Evolutionary conservation across 2,329 filamentous ascomycete genomes (phyloP), one percentile per base, ranked within the genome.

Genomic region (Alternaria brassicae): DNA sequence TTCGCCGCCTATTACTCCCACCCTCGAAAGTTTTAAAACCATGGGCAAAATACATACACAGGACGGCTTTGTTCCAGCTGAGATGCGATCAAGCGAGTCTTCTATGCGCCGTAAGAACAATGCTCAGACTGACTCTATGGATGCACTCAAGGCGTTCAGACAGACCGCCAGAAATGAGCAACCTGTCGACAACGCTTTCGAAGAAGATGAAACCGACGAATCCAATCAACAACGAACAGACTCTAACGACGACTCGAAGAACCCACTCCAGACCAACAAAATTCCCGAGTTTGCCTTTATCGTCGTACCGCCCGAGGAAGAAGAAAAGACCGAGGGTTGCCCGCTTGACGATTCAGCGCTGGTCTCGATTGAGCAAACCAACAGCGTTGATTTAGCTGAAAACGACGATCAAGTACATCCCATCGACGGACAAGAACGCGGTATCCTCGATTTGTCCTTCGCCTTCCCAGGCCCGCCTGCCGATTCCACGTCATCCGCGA

Each of bases 1-100:
- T 12, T 60, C 60, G 3, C 60, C 60, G 6, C 53, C 49, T 0
- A 17, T 39, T 6, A 57, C 57, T 34, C 53, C 49, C 10, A 23
- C 25, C 4, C 12, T 40, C 2, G 36, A 47, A 10, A n/a, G 0
- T 3, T 47, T 39, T 7, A 39, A 8, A n/a, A 39, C 9, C 13
- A 48, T 15, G 12, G 28, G 42, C 32, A 36, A 12, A 23, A 23
- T 8, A 8, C 36, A 39, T 2, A 21, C 30, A 23, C 6, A 25
- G 32, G 15, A 25, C 36, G 17, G 17, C 36, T 52, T 30, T 27
- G 8, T 21, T 23, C n/a, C 13, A 6, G 9, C 37, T 7, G 25
- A 44, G 19, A 42, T 12, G 4, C 36, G 27, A 25, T 10, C 30
- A 10, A 37, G 28, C 15, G 6, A 19, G 15, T 32, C 47, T 30